phyloP scores from a whole-genome alignment of 139 green algal species.

The Chlamydomonas incerta region DNA sequence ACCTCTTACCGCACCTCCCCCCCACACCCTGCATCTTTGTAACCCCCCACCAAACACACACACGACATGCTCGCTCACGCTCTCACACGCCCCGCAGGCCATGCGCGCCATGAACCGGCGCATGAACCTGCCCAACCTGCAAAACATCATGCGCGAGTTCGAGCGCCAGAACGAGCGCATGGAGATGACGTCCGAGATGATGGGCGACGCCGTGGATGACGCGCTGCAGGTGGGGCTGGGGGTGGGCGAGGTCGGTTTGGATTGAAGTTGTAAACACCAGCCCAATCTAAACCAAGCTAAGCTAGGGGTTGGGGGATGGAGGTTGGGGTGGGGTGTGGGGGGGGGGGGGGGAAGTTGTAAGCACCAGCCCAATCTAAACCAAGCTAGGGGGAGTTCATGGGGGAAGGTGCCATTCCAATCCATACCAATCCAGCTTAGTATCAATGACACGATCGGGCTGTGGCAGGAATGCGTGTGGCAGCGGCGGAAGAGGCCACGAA shows the following conservation, averaged over 20 bases:
- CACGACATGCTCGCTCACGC: background rate
- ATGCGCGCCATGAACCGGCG: slow-evolving; percentile 97
- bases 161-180: slow-evolving; percentile 97
- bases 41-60: background rate
- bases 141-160: slow-evolving; percentile 98
- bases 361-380: no score
- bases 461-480: no score
- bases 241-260: background rate
- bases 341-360: background rate
- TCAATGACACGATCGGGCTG: no score
- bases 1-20: no score
- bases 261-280: no score
- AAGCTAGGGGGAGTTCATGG: no score
- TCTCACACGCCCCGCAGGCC: slow-evolving; percentile 60
- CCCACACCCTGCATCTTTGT: background rate
- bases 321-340: background rate
- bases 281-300: no score
- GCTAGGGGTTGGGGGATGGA: background rate
- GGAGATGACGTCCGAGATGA: slow-evolving; percentile 98
- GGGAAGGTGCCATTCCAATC: no score
- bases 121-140: slow-evolving; percentile 92
- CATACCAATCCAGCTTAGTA: no score
- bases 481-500: no score
- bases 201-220: slow-evolving; percentile 96
- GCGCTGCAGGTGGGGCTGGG: slow-evolving; percentile 81